These are phyloP conservation scores for Extremus antarcticus DNA, from an alignment of 495 filamentous ascomycete species.

Conservation along the genomic window DNA sequence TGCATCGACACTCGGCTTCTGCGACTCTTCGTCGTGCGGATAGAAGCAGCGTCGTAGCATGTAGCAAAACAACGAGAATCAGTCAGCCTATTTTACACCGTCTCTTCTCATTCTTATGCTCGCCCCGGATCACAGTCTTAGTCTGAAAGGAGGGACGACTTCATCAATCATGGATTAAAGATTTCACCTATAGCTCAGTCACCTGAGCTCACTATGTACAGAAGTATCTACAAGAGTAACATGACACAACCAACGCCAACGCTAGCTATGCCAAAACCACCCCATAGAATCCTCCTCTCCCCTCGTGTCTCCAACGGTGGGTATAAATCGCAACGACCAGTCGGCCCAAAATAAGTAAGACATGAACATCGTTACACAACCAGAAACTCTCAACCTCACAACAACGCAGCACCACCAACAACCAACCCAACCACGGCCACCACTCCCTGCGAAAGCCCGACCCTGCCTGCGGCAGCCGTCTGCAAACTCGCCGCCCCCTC, in stretches of 20 bases:
- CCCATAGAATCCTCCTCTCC: not conserved
- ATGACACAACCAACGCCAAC: not conserved
- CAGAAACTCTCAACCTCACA: too few relatives aligned
- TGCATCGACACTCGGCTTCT: not conserved
- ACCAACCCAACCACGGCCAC: not conserved
- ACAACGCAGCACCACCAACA: not conserved
- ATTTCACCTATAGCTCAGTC: not conserved
- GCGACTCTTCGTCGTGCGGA: not conserved
- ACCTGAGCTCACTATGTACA: not conserved
- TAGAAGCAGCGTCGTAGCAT: not conserved
- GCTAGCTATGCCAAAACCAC: not conserved
- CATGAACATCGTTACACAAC: too few relatives aligned
- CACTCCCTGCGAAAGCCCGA: not conserved
- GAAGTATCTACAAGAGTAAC: not conserved
- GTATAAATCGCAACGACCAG: not conserved
- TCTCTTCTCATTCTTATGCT: not conserved
- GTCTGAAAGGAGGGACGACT: not conserved
- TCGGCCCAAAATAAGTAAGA: too few relatives aligned
- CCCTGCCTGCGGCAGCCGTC: not conserved
- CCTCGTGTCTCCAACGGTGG: not conserved
- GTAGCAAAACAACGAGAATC: not conserved
- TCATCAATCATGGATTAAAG: not conserved
- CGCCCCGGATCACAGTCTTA: too few relatives aligned
- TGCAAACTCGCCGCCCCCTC: not conserved
- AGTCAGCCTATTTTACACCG: too few relatives aligned